Conservation (phyloP, 371 early-diverging fungal species). For the Lichtheimia corymbifera region DNA sequence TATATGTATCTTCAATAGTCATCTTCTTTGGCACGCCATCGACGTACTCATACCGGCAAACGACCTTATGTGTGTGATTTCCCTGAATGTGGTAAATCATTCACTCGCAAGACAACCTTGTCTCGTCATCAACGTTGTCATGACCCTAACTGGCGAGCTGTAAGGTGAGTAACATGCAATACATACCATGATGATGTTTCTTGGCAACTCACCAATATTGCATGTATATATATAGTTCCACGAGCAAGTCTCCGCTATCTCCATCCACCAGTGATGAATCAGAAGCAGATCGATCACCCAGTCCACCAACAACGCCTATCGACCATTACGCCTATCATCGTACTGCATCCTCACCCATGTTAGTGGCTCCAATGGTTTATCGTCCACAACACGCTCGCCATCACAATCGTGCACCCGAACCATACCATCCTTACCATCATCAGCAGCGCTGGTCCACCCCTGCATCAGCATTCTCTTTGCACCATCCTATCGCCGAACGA, state of each 20-base stretch:
- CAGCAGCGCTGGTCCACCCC: slow-evolving; percentile 16
- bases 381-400: slow-evolving; percentile 13
- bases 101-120: slow-evolving; percentile 64
- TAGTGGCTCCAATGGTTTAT: slow-evolving; percentile 21
- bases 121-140: slow-evolving; percentile 60
- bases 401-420: not conserved
- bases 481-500: slow-evolving; percentile 8
- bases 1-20: slow-evolving; percentile 22
- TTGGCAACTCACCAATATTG: not conserved
- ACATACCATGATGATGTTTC: not conserved
- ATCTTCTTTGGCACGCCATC: slow-evolving; percentile 40
- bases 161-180: slow-evolving; percentile 14
- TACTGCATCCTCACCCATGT: slow-evolving; percentile 13
- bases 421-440: slow-evolving; percentile 6
- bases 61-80: slow-evolving; percentile 41
- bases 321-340: slow-evolving; percentile 23
- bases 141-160: slow-evolving; percentile 23
- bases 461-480: slow-evolving; percentile 8
- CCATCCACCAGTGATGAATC: slow-evolving; percentile 33
- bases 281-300: slow-evolving; percentile 35
- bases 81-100: slow-evolving; percentile 52
- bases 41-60: slow-evolving; percentile 44
- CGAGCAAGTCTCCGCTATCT: slow-evolving; percentile 24
- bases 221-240: slow-evolving; percentile 1
- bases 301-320: slow-evolving; percentile 23